phyloP scores from a whole-genome alignment of 1,139 yeast genomes.

The Torulaspora globosa region DNA sequence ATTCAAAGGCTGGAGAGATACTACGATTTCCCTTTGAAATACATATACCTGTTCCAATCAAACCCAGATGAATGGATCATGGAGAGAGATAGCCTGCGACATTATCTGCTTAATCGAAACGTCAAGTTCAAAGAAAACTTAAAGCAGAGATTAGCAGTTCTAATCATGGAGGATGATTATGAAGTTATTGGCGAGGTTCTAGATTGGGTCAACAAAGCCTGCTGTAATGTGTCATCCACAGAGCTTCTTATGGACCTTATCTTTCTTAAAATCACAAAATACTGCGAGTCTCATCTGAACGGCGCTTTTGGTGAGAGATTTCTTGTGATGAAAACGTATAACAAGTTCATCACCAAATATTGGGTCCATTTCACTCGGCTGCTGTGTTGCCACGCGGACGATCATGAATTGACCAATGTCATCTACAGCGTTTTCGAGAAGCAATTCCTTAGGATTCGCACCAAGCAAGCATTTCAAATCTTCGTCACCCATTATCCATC shows the following conservation, averaged over 20 bases:
- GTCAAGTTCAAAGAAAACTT: conserved; percentile 17
- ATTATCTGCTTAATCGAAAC: conserved; percentile 27
- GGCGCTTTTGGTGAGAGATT: conserved; percentile 41
- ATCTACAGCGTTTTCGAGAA: conserved; percentile 29
- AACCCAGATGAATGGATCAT: conserved; percentile 17
- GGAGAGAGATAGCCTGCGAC: conserved; percentile 26
- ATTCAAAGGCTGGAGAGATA: conserved; percentile 24
- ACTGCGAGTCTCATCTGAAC: conserved; percentile 40
- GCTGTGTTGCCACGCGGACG: conserved; percentile 28
- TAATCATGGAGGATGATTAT: conserved; percentile 30
- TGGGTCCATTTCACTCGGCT: conserved; percentile 27
- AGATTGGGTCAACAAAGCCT: conserved; percentile 29
- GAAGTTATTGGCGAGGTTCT: conserved; percentile 24
- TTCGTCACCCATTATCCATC: conserved; percentile 53
- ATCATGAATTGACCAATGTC: conserved; percentile 37
- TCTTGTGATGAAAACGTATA: conserved; percentile 39
- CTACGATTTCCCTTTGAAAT: conserved; percentile 28
- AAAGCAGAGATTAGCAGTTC: conserved; percentile 13
- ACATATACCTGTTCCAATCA: conserved; percentile 17
- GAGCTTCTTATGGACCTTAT: conserved; percentile 43
- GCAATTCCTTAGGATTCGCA: conserved; percentile 44
- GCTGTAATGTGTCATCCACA: conserved; percentile 19
- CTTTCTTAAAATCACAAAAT: conserved; percentile 41
- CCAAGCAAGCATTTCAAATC: conserved; percentile 61
- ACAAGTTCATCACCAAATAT: conserved; percentile 25